Conservation (phyloP, 192 early-diverging fungal species). For the Linnemannia elongata region DNA sequence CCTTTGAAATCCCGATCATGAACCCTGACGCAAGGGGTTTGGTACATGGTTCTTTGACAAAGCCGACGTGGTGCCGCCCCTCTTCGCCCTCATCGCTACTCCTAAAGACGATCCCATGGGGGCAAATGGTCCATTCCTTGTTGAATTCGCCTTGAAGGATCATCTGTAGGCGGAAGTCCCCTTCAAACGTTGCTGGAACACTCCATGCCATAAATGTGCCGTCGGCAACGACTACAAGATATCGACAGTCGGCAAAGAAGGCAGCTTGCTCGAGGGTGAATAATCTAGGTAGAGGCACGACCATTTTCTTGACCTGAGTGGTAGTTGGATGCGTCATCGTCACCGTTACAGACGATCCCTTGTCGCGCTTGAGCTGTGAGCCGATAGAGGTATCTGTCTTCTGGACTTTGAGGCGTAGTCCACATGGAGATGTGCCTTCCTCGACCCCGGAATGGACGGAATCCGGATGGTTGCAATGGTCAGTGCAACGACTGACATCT, state of each 20-base stretch:
- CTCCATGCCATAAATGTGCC: conserved; percentile 2
- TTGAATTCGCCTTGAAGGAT: neutral
- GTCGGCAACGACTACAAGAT: neutral
- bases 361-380: neutral
- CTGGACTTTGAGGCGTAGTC: neutral
- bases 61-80: neutral
- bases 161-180: neutral
- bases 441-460: neutral
- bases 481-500: neutral
- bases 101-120: neutral
- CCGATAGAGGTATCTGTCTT: neutral
- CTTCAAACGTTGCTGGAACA: conserved; percentile 13
- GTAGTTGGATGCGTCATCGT: neutral
- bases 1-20: neutral
- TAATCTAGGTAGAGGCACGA: neutral
- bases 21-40: neutral
- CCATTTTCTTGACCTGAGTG: neutral
- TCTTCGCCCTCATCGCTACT: neutral
- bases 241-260: neutral
- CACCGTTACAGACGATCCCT: neutral
- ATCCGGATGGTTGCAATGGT: neutral
- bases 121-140: neutral
- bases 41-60: neutral
- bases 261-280: neutral
- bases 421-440: neutral